Evolutionary conservation across 257 asterid species (phyloP), one percentile per base, ranked within the genome.

Genomic region (Gentiana straminea): DNA sequence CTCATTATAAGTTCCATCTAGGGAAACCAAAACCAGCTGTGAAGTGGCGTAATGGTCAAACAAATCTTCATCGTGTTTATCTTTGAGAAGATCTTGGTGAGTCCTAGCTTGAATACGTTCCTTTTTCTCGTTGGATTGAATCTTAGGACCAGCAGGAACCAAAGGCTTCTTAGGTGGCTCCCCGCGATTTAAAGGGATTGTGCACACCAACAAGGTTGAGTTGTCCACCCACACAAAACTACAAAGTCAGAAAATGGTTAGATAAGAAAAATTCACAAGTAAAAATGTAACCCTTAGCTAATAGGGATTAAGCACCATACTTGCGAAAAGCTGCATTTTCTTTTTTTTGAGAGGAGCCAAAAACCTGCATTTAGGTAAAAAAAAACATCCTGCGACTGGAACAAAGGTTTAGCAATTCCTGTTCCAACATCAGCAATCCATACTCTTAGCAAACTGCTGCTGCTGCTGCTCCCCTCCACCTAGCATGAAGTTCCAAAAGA

Each of bases 341-440:
- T 24, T 24, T 24, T 24, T 24, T 24, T 24, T 24, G 24, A 24
- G 24, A 24, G 24, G 24, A 24, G 24, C 24, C 24, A 24, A 24
- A 24, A 24, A 24, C 24, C 24, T 61, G 97, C 80, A 80, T 92
- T 92, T 52, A 92, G 66, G 70, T 73, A 81, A 24, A 92, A 65
- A 70, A 71, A 81, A 57, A 88, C 60, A 71, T 88, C 80, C 50
- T 86, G 65, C 36, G 83, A 68, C 64, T 78, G 66, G 55, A 88
- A 83, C 60, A 92, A 78, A 54, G 95, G 94, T 76, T 88, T 92
- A 65, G 95, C 87, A 58, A 78, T 61, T 63, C 93, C 93, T 45
- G 90, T 77, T 59, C 78, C 84, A 63, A 85, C 81, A 63, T 92
- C 95, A 55, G 99, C 97, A 69, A 92, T 73, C 99, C 99, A 92